phyloP scores from a whole-genome alignment of 2,329 filamentous ascomycete species.

The Neocatenulostroma microsporum region DNA sequence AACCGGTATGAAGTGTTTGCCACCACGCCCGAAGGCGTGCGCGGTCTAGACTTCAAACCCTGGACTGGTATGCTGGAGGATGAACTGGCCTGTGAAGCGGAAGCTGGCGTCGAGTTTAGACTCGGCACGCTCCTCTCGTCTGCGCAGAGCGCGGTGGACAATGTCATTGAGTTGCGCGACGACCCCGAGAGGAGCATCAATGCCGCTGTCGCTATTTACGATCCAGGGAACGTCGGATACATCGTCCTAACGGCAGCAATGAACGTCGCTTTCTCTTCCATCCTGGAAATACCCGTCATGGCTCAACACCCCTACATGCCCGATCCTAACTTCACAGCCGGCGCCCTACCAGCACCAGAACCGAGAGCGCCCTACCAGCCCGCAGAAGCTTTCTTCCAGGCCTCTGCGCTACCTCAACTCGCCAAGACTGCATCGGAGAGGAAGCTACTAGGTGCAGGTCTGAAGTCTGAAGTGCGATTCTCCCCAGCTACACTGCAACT shows the following conservation, averaged over 20 bases:
- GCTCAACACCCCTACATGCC: conserved; percentile 45
- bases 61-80: conserved; percentile 52
- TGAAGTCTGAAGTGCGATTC: conserved; percentile 57
- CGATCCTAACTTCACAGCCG: conserved; percentile 10
- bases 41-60: conserved; percentile 47
- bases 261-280: conserved; percentile 37
- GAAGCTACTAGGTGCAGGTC: conserved; percentile 37
- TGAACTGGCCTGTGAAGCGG: conserved; percentile 47
- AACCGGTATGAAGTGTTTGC: conserved; percentile 54
- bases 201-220: conserved; percentile 47
- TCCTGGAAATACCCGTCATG: conserved; percentile 48
- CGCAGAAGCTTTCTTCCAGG: conserved; percentile 51
- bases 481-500: conserved; percentile 63
- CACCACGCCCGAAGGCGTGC: conserved; percentile 47
- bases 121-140: conserved; percentile 49
- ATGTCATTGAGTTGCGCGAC: conserved; percentile 36
- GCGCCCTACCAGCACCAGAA: conserved; percentile 44
- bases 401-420: conserved; percentile 47
- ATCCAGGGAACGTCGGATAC: conserved; percentile 48
- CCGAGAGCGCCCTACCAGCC: conserved; percentile 48
- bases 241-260: conserved; percentile 37
- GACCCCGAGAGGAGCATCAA: conserved; percentile 24
- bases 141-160: conserved; percentile 42
- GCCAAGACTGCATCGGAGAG: conserved; percentile 26
- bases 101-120: conserved; percentile 48